Base-by-base conservation (phyloP, 2,329 filamentous ascomycete genomes). In the Calonectria hongkongensis region DNA sequence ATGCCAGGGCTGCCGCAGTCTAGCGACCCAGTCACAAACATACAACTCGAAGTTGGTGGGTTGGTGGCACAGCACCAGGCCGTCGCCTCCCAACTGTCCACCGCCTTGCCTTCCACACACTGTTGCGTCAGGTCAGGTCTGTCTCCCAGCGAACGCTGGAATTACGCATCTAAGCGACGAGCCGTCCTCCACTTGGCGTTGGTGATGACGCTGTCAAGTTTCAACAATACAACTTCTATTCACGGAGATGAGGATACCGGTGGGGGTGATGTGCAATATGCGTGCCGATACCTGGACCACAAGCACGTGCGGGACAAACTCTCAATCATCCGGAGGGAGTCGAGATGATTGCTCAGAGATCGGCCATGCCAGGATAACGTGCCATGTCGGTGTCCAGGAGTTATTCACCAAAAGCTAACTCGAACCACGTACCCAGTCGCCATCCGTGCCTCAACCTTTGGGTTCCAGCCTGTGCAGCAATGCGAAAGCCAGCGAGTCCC, bases 1-100 rank as follows among this genome's bases (percentile, higher is more conserved):
- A 69, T 77, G 71, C 65, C 75, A 79, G 75, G 73, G 72, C 75
- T n/a, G 54, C 48, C 65, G 68, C 28, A 70, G 67, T 45, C 73
- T 73, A 70, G 68, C 66, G 54, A 63, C 54, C 64, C 58, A 66
- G 70, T 73, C 25, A 62, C 45, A 27, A 54, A n/a, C 33, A 30
- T 28, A 6, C 56, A 43, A 60, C 39, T 41, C 9, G 13, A 47
- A 41, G 25, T 18, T 25, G 16, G 41, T 56, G 50, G 47, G 45
- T 43, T 51, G 33, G 66, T 60, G 39, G 50, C 28, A 54, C 39
- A 28, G 62, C 68, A 25, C 28, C 60, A 25, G 28, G 60, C 51
- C 62, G 68, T 41, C 62, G 27, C 51, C 45, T 51, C 68, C 50
- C 58, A 30, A 60, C 33, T 10, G 18, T 21, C 66, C 51, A 66